Percentiles rank a stretch among this genome's conserved stretches.
Conservation (phyloP, 768 basidiomycete species). For the Hericium coralloides region DNA sequence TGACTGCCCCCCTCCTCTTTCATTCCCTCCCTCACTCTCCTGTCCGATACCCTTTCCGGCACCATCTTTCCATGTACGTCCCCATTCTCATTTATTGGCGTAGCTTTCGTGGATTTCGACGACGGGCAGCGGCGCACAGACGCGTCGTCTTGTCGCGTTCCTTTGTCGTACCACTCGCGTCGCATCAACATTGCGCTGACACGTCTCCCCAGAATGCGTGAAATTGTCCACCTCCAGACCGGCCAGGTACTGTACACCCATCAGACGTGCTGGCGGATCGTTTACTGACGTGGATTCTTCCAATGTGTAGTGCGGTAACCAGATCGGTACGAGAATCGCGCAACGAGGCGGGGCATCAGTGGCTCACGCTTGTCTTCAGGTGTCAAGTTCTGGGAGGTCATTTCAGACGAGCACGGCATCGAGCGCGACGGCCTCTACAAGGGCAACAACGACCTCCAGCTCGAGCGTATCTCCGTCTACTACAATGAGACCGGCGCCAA, state of each 20-base stretch:
- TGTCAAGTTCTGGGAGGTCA: conserved; percentile 97
- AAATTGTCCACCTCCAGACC: conserved; percentile 99
- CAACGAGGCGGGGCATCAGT: conserved; percentile 2
- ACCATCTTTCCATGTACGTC: conserved; percentile 12
- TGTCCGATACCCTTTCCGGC: conserved; percentile 9
- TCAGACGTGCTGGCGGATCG: conserved; percentile 1
- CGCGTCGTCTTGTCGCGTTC: conserved; percentile 1
- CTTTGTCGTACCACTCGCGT: conserved; percentile 9
- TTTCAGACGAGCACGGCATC: conserved; percentile 97
- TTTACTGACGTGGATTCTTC: conserved; percentile 20
- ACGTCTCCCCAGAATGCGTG: conserved; percentile 69
- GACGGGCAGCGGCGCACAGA: neutral
- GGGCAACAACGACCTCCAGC: conserved; percentile 90
- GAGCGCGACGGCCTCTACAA: conserved; percentile 89
- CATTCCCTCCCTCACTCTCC: conserved; percentile 6
- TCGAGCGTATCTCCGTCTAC: conserved; percentile 96
- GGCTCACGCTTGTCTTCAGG: conserved; percentile 27
- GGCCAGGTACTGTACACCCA: conserved; percentile 64
- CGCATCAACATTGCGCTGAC: neutral
- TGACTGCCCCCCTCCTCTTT: conserved; percentile 10
- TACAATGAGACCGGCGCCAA: conserved; percentile 92
- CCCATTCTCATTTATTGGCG: neutral
- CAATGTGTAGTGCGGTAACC: conserved; percentile 85
- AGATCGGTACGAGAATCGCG: conserved; percentile 67
- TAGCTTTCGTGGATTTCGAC: too few relatives aligned